phyloP scores from a whole-genome alignment of 345 rosid genomes.

The Pseudoturritis turrita region DNA sequence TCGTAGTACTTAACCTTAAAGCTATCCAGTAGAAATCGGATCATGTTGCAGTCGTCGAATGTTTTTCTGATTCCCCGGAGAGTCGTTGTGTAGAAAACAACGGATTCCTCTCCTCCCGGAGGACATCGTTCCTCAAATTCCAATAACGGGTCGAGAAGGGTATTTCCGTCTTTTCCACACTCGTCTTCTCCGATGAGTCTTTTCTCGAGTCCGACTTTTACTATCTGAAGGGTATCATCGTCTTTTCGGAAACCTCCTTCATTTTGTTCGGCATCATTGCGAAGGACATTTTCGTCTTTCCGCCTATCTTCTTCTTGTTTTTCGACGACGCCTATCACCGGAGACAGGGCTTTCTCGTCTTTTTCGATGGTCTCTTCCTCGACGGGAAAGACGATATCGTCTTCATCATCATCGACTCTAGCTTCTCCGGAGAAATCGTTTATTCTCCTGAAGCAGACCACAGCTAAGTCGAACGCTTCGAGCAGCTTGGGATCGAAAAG shows the following conservation, averaged over 20 bases:
- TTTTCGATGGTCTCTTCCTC: not conserved
- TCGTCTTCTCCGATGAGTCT: slow-evolving; percentile 13
- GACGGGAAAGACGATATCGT: slow-evolving; percentile 18
- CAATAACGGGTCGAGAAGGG: slow-evolving; percentile 30
- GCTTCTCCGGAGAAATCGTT: slow-evolving; percentile 30
- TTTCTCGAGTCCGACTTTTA: not conserved
- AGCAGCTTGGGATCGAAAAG: slow-evolving; percentile 78
- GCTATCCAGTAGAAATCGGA: slow-evolving; percentile 65
- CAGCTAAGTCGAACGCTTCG: slow-evolving; percentile 62
- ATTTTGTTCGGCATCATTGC: slow-evolving; percentile 18
- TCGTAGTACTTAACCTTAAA: slow-evolving; percentile 56
- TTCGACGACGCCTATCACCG: not conserved
- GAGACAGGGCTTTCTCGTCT: not conserved
- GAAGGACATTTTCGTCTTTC: not conserved
- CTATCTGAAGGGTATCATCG: not conserved
- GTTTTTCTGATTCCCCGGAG: slow-evolving; percentile 82
- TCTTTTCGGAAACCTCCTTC: slow-evolving; percentile 11
- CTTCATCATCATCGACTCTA: slow-evolving; percentile 5
- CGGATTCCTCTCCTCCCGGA: slow-evolving; percentile 59
- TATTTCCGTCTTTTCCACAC: slow-evolving; percentile 14
- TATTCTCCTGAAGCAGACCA: slow-evolving; percentile 36
- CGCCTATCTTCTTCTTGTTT: not conserved
- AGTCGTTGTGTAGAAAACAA: slow-evolving; percentile 73
- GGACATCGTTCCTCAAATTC: slow-evolving; percentile 61
- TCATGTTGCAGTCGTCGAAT: slow-evolving; percentile 68